Evolutionary conservation across 2,329 filamentous ascomycete species (phyloP), one percentile per base, ranked within the genome.

Genomic region (Apiospora aurea): DNA sequence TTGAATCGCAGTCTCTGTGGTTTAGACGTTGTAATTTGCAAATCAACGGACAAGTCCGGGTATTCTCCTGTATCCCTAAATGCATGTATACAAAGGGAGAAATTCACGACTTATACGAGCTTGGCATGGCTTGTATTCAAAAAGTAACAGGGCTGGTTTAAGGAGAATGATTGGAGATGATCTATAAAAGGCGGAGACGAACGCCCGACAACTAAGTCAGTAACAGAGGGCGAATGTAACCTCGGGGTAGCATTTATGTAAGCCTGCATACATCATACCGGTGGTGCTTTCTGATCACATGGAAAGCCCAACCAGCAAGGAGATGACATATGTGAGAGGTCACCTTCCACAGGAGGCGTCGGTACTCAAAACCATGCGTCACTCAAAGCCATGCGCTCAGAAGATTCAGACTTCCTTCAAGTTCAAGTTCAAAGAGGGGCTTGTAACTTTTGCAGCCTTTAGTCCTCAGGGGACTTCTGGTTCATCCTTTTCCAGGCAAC

Each of bases 211-310:
- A 11, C 11, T 13, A n/a, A 41, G 8, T 5, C 21, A n/a, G 34
- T 64, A n/a, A 41, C 18, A 41, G 29, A n/a, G 18, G n/a, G 57
- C 57, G 57, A 64, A 64, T 64, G 57, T 64, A n/a, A 64, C 57
- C 57, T 8, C 2, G 34, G 16, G 57, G 57, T 64, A 41, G 2
- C 34, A 64, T 64, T 41, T 8, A 64, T 14, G 57, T 64, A 64
- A 64, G 29, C 53, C 29, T 61, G 53, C 53, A 61, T 38, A 34
- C 29, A 10, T 16, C 53, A 29, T 61, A 61, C 21, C 41, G 34
- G 11, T 64, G 34, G 11, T n/a, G 7, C 29, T 64, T 41, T 41
- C 18, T 41, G 29, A 64, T 61, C 57, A 41, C 57, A 64, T 41
- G 57, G 21, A 41, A 34, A 5, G 18, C 29, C 53, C 53, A n/a